A percentile compares a stretch with the other conserved stretches of the same genome.
Evolutionary conservation across 2,329 filamentous ascomycete species (phyloP).

Genomic region (Fusarium bactridioides): DNA sequence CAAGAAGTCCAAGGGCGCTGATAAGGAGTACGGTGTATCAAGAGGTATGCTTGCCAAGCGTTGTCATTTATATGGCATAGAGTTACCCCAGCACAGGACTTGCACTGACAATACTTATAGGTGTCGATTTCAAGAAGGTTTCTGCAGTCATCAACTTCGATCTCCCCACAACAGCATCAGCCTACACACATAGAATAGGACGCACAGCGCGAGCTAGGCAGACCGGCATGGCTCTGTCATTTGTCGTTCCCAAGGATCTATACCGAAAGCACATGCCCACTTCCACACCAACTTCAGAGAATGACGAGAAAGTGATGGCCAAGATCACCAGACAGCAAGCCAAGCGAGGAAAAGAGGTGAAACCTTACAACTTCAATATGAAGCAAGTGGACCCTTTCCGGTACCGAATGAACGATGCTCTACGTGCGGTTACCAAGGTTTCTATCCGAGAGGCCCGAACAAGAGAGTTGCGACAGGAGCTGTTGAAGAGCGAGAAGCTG

Average conservation of each 20-base stretch:
- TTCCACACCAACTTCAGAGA: conserved; percentile 74
- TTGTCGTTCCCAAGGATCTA: conserved; percentile 82
- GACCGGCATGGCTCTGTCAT: conserved; percentile 93
- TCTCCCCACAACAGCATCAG: conserved; percentile 84
- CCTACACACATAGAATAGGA: conserved; percentile 96
- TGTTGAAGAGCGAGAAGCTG: conserved; percentile 92
- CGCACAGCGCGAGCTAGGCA: conserved; percentile 91
- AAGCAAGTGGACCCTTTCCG: conserved; percentile 91
- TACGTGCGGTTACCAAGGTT: conserved; percentile 88
- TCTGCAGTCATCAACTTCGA: conserved; percentile 97
- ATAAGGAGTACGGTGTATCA: conserved; percentile 94
- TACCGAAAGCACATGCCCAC: conserved; percentile 93
- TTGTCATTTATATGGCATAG: neutral
- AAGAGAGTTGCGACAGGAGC: conserved; percentile 85
- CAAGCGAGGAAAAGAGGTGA: conserved; percentile 81
- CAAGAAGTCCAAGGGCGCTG: conserved; percentile 67
- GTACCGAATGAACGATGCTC: conserved; percentile 92
- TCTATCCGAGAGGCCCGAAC: conserved; percentile 90
- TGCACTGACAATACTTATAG: conserved; percentile 30
- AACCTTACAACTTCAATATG: conserved; percentile 95
- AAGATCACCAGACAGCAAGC: conserved; percentile 82
- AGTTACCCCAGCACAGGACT: neutral
- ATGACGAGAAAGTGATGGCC: conserved; percentile 84
- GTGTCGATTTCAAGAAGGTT: conserved; percentile 95
- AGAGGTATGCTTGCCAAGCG: conserved; percentile 63